Conservation (phyloP, 306 rosid species). For the Quercus cerris region DNA sequence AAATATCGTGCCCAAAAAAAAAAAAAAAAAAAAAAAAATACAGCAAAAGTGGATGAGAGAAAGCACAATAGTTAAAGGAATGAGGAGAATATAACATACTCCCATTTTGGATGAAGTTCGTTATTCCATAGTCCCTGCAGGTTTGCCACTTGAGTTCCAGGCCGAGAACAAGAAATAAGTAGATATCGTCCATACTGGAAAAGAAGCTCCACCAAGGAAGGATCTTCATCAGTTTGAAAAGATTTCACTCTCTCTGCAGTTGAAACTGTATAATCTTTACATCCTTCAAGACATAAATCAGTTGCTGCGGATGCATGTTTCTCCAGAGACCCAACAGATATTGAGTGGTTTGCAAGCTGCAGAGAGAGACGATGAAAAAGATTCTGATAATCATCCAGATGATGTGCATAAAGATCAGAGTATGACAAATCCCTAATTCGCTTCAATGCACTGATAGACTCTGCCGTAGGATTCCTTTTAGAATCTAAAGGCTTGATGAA, state of each 20-base stretch:
- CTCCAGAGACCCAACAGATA: constrained; percentile 21
- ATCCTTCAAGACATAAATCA: constrained; percentile 11
- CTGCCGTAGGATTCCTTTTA: constrained; percentile 50
- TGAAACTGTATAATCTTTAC: constrained; percentile 29
- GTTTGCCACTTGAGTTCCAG: constrained; percentile 72
- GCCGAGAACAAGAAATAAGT: constrained; percentile 72
- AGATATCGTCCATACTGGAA: constrained; percentile 83
- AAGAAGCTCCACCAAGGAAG: constrained; percentile 67
- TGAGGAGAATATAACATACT: constrained; percentile 34
- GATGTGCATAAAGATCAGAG: constrained; percentile 51
- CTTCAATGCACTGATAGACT: constrained; percentile 32
- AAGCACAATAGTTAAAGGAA: not conserved
- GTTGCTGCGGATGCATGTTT: not conserved
- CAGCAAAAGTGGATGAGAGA: not conserved
- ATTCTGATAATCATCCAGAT: constrained; percentile 63
- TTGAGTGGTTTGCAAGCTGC: constrained; percentile 42
- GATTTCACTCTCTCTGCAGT: constrained; percentile 74
- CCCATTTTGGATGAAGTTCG: constrained; percentile 65
- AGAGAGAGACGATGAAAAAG: constrained; percentile 71
- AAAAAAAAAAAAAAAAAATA: not conserved
- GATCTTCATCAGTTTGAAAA: constrained; percentile 74
- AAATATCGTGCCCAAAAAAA: not conserved
- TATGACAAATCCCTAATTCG: constrained; percentile 41
- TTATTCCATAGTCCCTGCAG: constrained; percentile 88
- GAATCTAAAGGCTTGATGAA: constrained; percentile 57